phyloP scores from a whole-genome alignment of 768 basidiomycete genomes.

The Clavulina sp. region DNA sequence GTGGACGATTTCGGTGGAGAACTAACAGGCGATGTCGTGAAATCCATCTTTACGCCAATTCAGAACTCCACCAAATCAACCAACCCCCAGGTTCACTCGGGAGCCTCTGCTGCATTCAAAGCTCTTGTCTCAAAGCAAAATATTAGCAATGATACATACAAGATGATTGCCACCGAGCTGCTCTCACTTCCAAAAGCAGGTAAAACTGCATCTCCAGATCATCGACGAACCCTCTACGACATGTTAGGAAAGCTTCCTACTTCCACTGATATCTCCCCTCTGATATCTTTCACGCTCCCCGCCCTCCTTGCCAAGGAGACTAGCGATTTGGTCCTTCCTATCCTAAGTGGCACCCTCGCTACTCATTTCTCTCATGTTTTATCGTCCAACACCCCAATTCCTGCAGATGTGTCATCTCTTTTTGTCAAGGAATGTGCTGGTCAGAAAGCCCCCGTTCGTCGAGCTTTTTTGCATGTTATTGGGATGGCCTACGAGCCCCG shows the following conservation, averaged over 20 bases:
- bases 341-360: slow-evolving; percentile 37
- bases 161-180: slow-evolving; percentile 41
- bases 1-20: slow-evolving; percentile 35
- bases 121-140: slow-evolving; percentile 22
- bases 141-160: slow-evolving; percentile 23
- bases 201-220: slow-evolving; percentile 78
- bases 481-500: slow-evolving; percentile 43
- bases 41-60: slow-evolving; percentile 36
- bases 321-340: slow-evolving; percentile 43
- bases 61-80: slow-evolving; percentile 60
- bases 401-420: slow-evolving; percentile 27
- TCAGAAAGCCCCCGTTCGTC: slow-evolving; percentile 40
- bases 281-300: slow-evolving; percentile 25
- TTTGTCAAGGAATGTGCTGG: slow-evolving; percentile 58
- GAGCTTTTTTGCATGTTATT: slow-evolving; percentile 43
- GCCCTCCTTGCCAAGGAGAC: slow-evolving; percentile 53
- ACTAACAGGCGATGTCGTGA: slow-evolving; percentile 31
- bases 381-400: slow-evolving; percentile 22
- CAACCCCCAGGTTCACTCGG: slow-evolving; percentile 40
- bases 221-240: slow-evolving; percentile 61
- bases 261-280: slow-evolving; percentile 30
- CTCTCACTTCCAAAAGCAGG: slow-evolving; percentile 59
- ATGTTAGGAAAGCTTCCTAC: slow-evolving; percentile 47
- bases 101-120: slow-evolving; percentile 41
- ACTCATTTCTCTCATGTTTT: slow-evolving; percentile 44